Conservation (phyloP, 345 rosid species). For the Linum lewisii region DNA sequence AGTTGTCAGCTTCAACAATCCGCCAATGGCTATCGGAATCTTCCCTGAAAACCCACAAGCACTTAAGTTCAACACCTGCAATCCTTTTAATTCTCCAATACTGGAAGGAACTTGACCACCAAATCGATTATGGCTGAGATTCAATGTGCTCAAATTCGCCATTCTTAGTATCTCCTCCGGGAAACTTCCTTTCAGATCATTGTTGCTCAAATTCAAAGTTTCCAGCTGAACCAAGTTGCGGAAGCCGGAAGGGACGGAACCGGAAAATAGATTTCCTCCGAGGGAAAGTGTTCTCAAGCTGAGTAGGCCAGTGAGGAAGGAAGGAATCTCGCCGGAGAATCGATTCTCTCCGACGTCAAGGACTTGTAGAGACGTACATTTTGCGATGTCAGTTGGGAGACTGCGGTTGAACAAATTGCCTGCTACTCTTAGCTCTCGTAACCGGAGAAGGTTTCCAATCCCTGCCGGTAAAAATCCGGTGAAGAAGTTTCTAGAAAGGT, state of each 20-base stretch:
- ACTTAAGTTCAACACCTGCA: conserved; percentile 19
- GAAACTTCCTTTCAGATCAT: conserved; percentile 50
- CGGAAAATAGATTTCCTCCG: conserved; percentile 56
- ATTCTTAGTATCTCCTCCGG: conserved; percentile 50
- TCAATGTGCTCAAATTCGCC: conserved; percentile 52
- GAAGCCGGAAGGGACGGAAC: conserved; percentile 50
- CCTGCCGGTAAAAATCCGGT: conserved; percentile 55
- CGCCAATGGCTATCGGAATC: conserved; percentile 21
- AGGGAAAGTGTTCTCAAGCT: conserved; percentile 51
- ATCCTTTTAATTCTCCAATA: conserved; percentile 17
- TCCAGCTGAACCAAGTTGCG: conserved; percentile 41
- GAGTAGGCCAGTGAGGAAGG: conserved; percentile 43
- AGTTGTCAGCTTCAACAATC: conserved; percentile 18
- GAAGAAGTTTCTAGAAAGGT: conserved; percentile 60
- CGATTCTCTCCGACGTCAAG: conserved; percentile 66
- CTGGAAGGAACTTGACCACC: conserved; percentile 18
- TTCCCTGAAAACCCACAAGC: conserved; percentile 16
- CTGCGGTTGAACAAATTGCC: conserved; percentile 56
- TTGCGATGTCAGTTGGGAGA: conserved; percentile 50
- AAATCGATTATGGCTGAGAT: conserved; percentile 37
- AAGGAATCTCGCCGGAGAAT: conserved; percentile 55
- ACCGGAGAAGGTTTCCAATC: conserved; percentile 42
- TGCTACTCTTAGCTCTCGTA: conserved; percentile 57
- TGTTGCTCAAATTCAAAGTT: conserved; percentile 38
- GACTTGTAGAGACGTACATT: conserved; percentile 48